Base-by-base conservation (phyloP, 2,329 filamentous ascomycete species). In the Botryotinia convoluta region DNA sequence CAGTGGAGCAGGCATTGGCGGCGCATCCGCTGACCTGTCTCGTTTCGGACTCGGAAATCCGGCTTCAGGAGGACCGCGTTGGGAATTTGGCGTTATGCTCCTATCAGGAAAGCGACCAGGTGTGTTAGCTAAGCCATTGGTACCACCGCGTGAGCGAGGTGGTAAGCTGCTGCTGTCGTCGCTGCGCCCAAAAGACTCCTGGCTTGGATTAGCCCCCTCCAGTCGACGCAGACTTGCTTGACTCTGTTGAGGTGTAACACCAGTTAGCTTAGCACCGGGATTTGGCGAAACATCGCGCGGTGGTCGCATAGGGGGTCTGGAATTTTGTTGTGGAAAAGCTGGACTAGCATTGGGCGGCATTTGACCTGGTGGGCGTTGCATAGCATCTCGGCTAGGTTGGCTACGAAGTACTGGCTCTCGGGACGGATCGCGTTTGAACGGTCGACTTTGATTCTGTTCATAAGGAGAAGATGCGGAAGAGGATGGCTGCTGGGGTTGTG, bases 71-170 rank as follows among this genome's bases (percentile, higher is more conserved):
- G 79, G 80, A 54, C 78, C 73, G 20, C 77, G 77, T 72, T 79
- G 77, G 32, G 80, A 79, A 59, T 45, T 73, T 16, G 71, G 78
- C 45, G 79, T 81, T 29, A 77, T 65, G 59, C 75, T 81, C 35
- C 79, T 78, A 70, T 81, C 80, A 67, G 75, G 78, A 74, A 81
- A 81, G 75, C 79, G 77, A 37, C 79, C 78, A 18, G 78, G 75
- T 12, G 73, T 75, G 73, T 74, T 77, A 45, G 79, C 75, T 44
- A 75, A 39, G 32, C 78, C 79, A 75, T 80, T 81, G 20, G 74
- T 69, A 37, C 79, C 79, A 35, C 76, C 76, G 35, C 80, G 78
- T 37, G 81, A 80, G 59, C 79, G 76, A 59, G 80, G 79, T 45
- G 80, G 79, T 64, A 78, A 60, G 74, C 76, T 79, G 12, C 68